Evolutionary conservation across 2,329 filamentous ascomycete species (phyloP).

Genomic region (Penicillium sp.): DNA sequence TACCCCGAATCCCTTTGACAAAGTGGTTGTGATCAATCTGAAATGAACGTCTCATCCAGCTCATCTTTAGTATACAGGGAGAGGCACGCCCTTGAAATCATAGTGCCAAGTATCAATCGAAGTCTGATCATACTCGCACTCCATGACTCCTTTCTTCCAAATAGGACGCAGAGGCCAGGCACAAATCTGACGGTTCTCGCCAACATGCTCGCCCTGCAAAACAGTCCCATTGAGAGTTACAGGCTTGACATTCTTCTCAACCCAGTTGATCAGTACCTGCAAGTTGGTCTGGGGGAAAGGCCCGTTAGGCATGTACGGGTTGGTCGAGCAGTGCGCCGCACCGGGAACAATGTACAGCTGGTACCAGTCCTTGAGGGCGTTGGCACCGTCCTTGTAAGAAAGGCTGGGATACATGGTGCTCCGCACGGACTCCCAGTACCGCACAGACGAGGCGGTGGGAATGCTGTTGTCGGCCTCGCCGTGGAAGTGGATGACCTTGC

Average conservation of each 20-base stretch:
- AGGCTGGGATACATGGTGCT: constrained; percentile 49
- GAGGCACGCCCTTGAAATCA: constrained; percentile 9
- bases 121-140: constrained; percentile 16
- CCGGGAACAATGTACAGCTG: constrained; percentile 56
- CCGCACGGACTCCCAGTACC: constrained; percentile 57
- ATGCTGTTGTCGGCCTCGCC: constrained; percentile 57
- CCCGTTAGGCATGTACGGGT: constrained; percentile 42
- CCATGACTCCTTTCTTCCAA: constrained; percentile 18
- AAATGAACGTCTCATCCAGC: no score
- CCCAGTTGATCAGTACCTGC: constrained; percentile 52
- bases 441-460: constrained; percentile 55
- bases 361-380: constrained; percentile 54
- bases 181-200: constrained; percentile 25
- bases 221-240: constrained; percentile 45
- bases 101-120: constrained; percentile 18
- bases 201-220: constrained; percentile 17
- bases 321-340: constrained; percentile 52
- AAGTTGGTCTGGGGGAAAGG: constrained; percentile 50
- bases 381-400: constrained; percentile 41
- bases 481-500: constrained; percentile 59
- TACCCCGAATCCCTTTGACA: no score
- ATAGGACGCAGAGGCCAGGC: constrained; percentile 27
- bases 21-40: no score
- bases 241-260: constrained; percentile 50
- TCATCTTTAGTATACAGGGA: constrained; percentile 10